Base-by-base conservation (phyloP, 805 yeast species). In the Metschnikowia reukaufii region DNA sequence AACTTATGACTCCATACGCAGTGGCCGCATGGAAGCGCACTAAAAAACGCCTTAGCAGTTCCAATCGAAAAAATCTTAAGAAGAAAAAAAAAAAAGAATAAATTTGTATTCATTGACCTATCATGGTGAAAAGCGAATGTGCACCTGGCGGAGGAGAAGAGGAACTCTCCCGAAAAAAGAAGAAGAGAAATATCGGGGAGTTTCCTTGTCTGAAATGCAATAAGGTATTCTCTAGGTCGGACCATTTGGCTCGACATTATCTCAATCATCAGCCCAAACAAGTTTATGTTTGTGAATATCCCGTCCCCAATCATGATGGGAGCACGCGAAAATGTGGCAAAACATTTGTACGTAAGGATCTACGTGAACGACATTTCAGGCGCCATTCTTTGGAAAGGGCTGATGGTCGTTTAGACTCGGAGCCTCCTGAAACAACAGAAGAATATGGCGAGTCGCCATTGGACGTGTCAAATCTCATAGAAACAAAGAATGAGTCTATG, bases 211-310 rank as follows among this genome's bases (percentile, higher is more conserved):
- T 72, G 7, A 73, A 73, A 30, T 83, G 88, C 56, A 70, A 66
- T 32, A 83, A 83, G 57, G 66, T 70, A 16, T 83, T 83, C 55
- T 75, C 79, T 18, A 59, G 88, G 41, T 75, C 82, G 1, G 88
- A 83, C 56, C 88, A 83, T 64, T 61, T 83, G 13, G 73, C 86
- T 2, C 65, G 88, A 42, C 88, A 83, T 58, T 76, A 79, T 56
- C 67, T 83, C 42, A 83, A 83, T 58, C 88, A 83, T 36, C 68
- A 69, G 44, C 77, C 77, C 3, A 72, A 67, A 39, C 77, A 76
- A 44, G 79, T 83, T 9, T 82, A 73, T 57, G 68, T 67, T 20
- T 83, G 89, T 59, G 86, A 62, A 74, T 81, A 58, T 49, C 64
- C 54, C 60, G 67, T 66, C 45, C 83, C 52, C 70, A 79, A 58